Base-by-base conservation (phyloP, 306 rosid genomes). In the Heteromeles arbutifolia region DNA sequence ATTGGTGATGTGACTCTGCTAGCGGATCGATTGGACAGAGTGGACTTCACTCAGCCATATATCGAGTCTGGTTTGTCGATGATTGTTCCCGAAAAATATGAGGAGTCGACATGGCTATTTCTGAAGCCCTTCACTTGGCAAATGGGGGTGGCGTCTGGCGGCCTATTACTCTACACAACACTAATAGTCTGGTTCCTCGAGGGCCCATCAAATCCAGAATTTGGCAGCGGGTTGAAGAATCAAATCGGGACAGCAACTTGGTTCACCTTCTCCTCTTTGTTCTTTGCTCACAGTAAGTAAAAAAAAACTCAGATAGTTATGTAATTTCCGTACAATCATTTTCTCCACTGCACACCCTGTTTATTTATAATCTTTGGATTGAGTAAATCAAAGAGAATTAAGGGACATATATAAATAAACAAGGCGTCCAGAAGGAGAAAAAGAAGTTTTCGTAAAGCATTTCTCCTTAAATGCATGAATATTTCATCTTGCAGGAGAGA, bases 251-350 rank as follows among this genome's bases (percentile, higher is more conserved):
- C 87, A 57, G 73, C 91, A 32, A 64, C 86, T 79, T 86, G 79
- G 87, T 88, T 90, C 77, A 83, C 88, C 72, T 83, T 86, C 86
- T 86, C 90, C 56, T 82, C 93, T 21, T 78, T 90, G 52, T 90
- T 90, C 90, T 86, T 86, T 76, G 93, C 91, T 44, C 93, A 90
- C 8, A 85, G 96, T 86, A 73, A 86, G 96, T 82, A 75, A 15
- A 34, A 17, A 24, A 25, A 44, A 44, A 44, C 0, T 44, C 50
- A 44, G 12, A 44, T 44, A 44, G 50, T 14, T 4, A 44, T 11
- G 17, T 44, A 15, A 11, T 43, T 43, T 43, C 48, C 48, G 48
- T 43, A 43, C 50, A 44, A 44, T 15, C 13, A 44, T 44, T 44
- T 44, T 44, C 13, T 44, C 5, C 50, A 12, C 13, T 44, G 50